Percentiles rank a stretch among this genome's conserved stretches.
phyloP scores from a whole-genome alignment of 768 basidiomycete species.

The Lentinula guzmanii region DNA sequence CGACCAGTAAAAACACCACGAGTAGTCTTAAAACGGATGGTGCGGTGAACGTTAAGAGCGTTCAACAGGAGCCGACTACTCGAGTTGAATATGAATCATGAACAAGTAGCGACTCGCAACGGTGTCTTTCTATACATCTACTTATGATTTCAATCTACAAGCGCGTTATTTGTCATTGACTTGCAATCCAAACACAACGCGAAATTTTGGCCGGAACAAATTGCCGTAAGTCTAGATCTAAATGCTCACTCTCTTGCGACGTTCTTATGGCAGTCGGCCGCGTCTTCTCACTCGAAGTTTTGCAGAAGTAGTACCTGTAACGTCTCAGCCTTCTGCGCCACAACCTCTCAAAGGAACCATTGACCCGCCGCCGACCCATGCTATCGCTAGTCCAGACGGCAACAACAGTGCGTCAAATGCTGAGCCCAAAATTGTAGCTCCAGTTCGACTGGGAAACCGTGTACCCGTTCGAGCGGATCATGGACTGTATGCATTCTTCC shows the following conservation, averaged over 20 bases:
- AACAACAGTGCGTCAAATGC: neutral
- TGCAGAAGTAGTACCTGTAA: neutral
- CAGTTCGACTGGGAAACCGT: neutral
- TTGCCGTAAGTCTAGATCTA: neutral
- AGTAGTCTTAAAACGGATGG: neutral
- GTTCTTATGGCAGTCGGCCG: neutral
- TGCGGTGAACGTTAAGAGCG: neutral
- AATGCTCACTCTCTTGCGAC: slow-evolving; percentile 4
- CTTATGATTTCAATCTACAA: too few relatives aligned
- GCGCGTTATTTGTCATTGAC: neutral
- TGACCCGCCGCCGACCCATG: neutral
- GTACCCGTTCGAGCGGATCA: slow-evolving; percentile 3
- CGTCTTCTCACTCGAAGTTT: neutral
- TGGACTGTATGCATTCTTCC: slow-evolving; percentile 10
- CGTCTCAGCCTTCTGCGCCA: neutral
- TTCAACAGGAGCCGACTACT: neutral
- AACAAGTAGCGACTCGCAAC: neutral
- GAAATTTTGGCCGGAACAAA: neutral
- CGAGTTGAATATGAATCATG: neutral
- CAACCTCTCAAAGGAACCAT: neutral
- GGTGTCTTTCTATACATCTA: too few relatives aligned
- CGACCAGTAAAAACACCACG: neutral
- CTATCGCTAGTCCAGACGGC: neutral
- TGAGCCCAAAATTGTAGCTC: neutral
- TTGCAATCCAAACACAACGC: neutral